Conservation (phyloP, 768 basidiomycete species). For the Leccinum disarticulatum region DNA sequence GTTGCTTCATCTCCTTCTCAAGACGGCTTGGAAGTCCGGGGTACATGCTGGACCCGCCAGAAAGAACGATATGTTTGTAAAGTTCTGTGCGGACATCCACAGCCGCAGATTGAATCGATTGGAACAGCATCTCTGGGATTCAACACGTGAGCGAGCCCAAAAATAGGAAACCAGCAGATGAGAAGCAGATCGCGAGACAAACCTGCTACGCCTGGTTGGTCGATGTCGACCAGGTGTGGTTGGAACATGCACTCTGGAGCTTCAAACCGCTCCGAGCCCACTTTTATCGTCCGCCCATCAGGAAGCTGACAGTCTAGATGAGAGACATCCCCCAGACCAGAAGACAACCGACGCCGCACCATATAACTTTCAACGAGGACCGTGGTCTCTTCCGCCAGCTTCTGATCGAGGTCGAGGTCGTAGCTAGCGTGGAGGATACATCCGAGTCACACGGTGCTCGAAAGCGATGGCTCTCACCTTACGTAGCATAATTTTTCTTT, state of each 20-base stretch:
- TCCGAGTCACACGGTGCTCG: not conserved
- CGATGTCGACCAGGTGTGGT: constrained; percentile 94
- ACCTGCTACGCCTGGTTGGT: constrained; percentile 96
- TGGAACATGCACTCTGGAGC: constrained; percentile 99
- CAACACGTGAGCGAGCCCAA: not conserved
- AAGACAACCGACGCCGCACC: constrained; percentile 44
- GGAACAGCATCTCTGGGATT: constrained; percentile 85
- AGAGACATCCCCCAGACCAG: constrained; percentile 1
- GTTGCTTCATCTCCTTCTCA: constrained; percentile 99
- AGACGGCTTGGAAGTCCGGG: constrained; percentile 94
- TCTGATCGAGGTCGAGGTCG: constrained; percentile 94
- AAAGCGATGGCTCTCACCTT: constrained; percentile 51
- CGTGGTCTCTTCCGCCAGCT: constrained; percentile 93
- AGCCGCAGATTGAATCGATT: constrained; percentile 89
- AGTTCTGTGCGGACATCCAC: constrained; percentile 88
- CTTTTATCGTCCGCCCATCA: constrained; percentile 95
- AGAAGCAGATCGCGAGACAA: constrained; percentile 17
- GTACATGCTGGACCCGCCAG: constrained; percentile 98
- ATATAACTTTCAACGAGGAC: constrained; percentile 95
- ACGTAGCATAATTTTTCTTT: constrained; percentile 99
- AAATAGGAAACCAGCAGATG: not conserved
- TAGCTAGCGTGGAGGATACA: constrained; percentile 52
- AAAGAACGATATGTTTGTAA: constrained; percentile 97
- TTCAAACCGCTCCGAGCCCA: constrained; percentile 97
- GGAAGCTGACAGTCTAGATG: constrained; percentile 59